Evolutionary conservation across 2,329 filamentous ascomycete species (phyloP), one percentile per base, ranked within the genome.

Genomic region (Polychaeton citri): DNA sequence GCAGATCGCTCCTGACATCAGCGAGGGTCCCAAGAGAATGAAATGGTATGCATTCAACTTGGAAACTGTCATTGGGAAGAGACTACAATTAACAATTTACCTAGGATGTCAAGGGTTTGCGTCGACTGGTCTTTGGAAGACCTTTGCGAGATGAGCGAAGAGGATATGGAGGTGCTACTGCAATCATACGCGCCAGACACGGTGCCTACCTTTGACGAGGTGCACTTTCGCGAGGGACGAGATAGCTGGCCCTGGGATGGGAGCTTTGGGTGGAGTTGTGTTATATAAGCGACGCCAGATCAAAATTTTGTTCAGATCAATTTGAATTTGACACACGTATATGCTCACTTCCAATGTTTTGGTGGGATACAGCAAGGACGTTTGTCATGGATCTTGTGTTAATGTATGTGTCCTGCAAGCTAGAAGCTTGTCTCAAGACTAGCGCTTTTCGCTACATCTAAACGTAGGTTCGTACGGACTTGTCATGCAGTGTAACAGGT

Each of bases 61-160:
- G 5, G n/a, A 19, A 21, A 5, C 30, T 16, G 3, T 19, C 12
- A 17, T 12, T 5, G 4, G 30, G 17, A 32, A 17, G 12, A 16
- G 5, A 16, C 9, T 6, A 42, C 34, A n/a, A 40, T 44, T 33
- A 55, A 64, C 38, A 66, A 50, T 12, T 8, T 10, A 6, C 30
- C 15, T 43, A 85, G 81, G 86, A 96, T 96, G 82, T 85, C 78
- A 33, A 79, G 75, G 44, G 83, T 96, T 21, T 95, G 87, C 62
- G 85, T 95, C 48, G 69, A 76, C 21, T 95, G 88, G 68, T 78
- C 71, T 36, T 74, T 92, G 56, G 79, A 92, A 42, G 81, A 95
- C 43, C 72, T 96, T 47, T 87, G 84, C 46, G 72, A 74, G 21
- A 76, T 96, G 70, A 75, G 73, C 15, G 82, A 90, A 34, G 72